A percentile compares a stretch with the other conserved stretches of the same genome.
These are phyloP conservation scores for Phyllosticta citriasiana DNA, from an alignment of 2,329 filamentous ascomycete genomes.

Conservation along the genomic window DNA sequence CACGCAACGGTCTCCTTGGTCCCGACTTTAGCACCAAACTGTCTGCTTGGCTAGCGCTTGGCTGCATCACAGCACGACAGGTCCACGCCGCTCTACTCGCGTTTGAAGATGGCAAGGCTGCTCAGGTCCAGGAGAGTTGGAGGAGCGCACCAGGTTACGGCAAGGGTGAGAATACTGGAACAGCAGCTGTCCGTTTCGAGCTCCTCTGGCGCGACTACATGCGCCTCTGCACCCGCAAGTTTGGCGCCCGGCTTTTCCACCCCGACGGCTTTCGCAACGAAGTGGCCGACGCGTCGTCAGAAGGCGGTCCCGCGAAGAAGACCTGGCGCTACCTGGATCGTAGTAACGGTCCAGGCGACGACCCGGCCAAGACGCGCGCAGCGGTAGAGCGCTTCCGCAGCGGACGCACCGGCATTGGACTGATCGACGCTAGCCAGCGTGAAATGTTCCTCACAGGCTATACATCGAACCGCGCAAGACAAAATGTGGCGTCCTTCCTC, in stretches of 20 bases:
- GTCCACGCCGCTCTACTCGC: slow-evolving; percentile 57
- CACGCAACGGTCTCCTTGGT: slow-evolving; percentile 61
- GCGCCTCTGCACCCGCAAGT: slow-evolving; percentile 64
- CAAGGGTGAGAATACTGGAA: slow-evolving; percentile 62
- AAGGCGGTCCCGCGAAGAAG: slow-evolving; percentile 12
- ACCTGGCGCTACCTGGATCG: slow-evolving; percentile 21
- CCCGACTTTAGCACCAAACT: slow-evolving; percentile 66
- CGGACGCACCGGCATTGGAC: slow-evolving; percentile 62
- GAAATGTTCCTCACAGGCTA: slow-evolving; percentile 69
- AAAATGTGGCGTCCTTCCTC: slow-evolving; percentile 68
- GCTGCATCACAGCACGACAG: slow-evolving; percentile 62
- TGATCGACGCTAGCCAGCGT: slow-evolving; percentile 69
- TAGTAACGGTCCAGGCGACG: slow-evolving; percentile 28
- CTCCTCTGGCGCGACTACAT: slow-evolving; percentile 75
- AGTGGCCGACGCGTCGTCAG: slow-evolving; percentile 25
- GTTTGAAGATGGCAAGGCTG: slow-evolving; percentile 54
- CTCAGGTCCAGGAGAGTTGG: slow-evolving; percentile 18
- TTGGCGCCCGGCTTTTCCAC: slow-evolving; percentile 53
- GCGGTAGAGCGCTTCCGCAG: slow-evolving; percentile 49
- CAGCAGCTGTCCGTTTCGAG: slow-evolving; percentile 59
- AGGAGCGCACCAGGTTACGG: slow-evolving; percentile 48
- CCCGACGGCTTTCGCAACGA: slow-evolving; percentile 53
- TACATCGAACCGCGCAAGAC: slow-evolving; percentile 64
- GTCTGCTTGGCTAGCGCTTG: slow-evolving; percentile 62
- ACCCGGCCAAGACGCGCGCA: slow-evolving; percentile 31